phyloP scores from a whole-genome alignment of 768 basidiomycete species.

The Podaxis sp. region DNA sequence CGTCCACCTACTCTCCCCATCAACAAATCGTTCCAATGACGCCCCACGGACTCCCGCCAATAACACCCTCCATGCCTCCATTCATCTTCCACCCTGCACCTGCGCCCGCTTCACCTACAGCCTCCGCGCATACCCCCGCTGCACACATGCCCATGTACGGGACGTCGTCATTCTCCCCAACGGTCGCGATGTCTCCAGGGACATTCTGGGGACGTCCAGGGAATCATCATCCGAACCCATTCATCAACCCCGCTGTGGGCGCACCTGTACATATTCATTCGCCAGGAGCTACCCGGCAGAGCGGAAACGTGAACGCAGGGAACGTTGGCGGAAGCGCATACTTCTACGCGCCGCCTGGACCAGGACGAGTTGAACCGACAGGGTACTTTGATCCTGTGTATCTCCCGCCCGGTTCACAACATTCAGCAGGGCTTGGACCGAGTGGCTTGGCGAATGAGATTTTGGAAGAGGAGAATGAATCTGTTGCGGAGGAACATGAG shows the following conservation, averaged over 20 bases:
- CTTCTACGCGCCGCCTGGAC: slow-evolving; percentile 28
- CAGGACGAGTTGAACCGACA: slow-evolving; percentile 32
- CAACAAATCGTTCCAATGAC: slow-evolving; percentile 44
- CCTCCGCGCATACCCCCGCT: slow-evolving; percentile 8
- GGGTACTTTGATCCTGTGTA: slow-evolving; percentile 47
- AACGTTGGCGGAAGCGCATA: slow-evolving; percentile 18
- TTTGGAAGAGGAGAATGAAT: slow-evolving; percentile 23
- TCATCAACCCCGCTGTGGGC: slow-evolving; percentile 47
- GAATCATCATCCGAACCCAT: slow-evolving; percentile 35
- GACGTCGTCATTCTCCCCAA: slow-evolving; percentile 60
- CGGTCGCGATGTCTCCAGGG: slow-evolving; percentile 70
- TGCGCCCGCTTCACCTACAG: slow-evolving; percentile 16
- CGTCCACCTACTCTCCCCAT: slow-evolving; percentile 18
- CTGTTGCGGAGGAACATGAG: slow-evolving; percentile 4
- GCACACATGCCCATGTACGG: slow-evolving; percentile 20
- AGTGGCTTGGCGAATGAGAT: slow-evolving; percentile 36
- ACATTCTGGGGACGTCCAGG: slow-evolving; percentile 70
- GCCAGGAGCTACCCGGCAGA: slow-evolving; percentile 20
- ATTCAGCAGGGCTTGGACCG: slow-evolving; percentile 15
- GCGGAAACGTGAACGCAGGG: not conserved
- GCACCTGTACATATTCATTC: slow-evolving; percentile 37
- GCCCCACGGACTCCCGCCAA: slow-evolving; percentile 83
- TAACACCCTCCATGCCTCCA: slow-evolving; percentile 97
- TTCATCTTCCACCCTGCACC: slow-evolving; percentile 73
- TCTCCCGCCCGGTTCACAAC: slow-evolving; percentile 29